A percentile compares a stretch with the other conserved stretches of the same genome.
Evolutionary conservation across 1,284 basidiomycete genomes (phyloP).

Genomic region (Ustilago sp.): DNA sequence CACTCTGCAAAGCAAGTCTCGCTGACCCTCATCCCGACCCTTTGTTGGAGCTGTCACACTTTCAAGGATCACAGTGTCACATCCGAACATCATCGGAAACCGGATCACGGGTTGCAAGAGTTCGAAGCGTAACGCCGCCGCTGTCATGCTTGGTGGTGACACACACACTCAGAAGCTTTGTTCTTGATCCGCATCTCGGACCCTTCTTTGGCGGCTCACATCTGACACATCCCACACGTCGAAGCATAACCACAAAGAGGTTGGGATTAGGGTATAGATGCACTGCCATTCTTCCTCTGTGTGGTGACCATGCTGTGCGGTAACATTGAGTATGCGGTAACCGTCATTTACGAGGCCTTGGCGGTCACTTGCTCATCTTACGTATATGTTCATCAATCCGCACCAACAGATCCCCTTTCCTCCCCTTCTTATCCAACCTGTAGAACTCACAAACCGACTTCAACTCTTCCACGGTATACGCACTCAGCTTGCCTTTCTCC

Average conservation of each 20-base stretch:
- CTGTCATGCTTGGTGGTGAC: neutral
- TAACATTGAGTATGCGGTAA: neutral
- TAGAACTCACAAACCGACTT: slow-evolving; percentile 55
- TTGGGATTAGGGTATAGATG: neutral
- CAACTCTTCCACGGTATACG: slow-evolving; percentile 56
- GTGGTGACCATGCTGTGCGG: neutral
- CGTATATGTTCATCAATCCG: slow-evolving; percentile 46
- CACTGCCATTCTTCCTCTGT: neutral
- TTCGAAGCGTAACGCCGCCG: neutral
- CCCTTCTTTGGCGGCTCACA: neutral
- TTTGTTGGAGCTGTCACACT: neutral
- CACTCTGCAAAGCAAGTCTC: neutral
- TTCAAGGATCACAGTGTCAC: neutral
- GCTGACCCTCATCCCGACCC: neutral
- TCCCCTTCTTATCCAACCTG: slow-evolving; percentile 55
- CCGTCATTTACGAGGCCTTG: too few relatives aligned
- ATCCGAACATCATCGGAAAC: neutral
- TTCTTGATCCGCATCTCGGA: neutral
- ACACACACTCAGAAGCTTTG: neutral
- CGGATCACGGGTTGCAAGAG: neutral
- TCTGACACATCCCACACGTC: neutral
- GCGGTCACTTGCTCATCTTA: slow-evolving; percentile 23
- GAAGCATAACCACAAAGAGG: neutral
- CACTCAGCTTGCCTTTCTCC: slow-evolving; percentile 46
- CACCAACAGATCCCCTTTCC: slow-evolving; percentile 61